phyloP scores from a whole-genome alignment of 2,329 filamentous ascomycete genomes.

The Hirsutella rhossiliensis region DNA sequence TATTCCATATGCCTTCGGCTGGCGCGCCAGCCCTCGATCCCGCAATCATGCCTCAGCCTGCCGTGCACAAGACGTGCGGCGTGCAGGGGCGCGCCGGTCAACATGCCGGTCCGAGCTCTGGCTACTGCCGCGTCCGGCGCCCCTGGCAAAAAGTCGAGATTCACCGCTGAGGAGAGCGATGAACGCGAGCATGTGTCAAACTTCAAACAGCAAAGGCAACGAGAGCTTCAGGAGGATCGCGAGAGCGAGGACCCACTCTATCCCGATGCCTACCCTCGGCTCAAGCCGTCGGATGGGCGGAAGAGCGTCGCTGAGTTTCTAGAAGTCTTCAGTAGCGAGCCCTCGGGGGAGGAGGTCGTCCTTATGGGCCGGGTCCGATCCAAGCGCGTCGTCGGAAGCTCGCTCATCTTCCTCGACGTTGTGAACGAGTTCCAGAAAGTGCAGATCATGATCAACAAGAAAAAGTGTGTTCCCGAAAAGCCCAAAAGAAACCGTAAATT shows the following conservation, averaged over 20 bases:
- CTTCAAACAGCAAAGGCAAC: conserved; percentile 23
- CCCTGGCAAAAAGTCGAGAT: not conserved
- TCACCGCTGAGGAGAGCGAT: not conserved
- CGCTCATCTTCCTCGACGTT: conserved; percentile 77
- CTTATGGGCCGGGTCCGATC: conserved; percentile 57
- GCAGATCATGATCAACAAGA: conserved; percentile 66
- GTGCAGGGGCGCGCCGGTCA: not conserved
- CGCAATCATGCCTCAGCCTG: not conserved
- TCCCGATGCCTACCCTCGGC: conserved; percentile 21
- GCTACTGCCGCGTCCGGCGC: not conserved
- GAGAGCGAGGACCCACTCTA: conserved; percentile 22
- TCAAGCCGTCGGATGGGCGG: conserved; percentile 13
- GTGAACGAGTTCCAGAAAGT: conserved; percentile 58
- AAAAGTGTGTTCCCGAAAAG: conserved; percentile 26
- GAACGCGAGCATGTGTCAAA: conserved; percentile 14
- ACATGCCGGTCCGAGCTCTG: not conserved
- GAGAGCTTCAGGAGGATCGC: conserved; percentile 18
- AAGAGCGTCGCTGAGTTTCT: conserved; percentile 23
- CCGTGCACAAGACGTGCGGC: not conserved
- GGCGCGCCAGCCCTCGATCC: conserved; percentile 15
- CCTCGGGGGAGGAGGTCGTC: conserved; percentile 17
- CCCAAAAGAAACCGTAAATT: conserved; percentile 30
- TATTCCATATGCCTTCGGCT: conserved; percentile 22
- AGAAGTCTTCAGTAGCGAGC: conserved; percentile 13
- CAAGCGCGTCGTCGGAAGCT: conserved; percentile 59